Evolutionary conservation across 108 stramenopile genomes (phyloP).

Genomic region (Nitzschia palea): DNA sequence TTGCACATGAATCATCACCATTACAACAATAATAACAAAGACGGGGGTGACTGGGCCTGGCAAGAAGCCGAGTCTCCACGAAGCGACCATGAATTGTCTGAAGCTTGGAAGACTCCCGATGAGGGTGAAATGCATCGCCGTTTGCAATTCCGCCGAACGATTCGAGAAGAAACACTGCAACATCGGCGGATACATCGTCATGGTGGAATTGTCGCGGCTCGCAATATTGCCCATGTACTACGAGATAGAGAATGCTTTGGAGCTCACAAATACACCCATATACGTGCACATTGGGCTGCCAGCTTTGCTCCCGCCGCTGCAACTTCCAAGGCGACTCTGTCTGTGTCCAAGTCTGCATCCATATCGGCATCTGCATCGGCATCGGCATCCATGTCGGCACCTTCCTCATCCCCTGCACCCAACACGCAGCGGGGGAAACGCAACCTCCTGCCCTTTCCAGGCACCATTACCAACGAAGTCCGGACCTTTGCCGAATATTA

Average conservation of each 20-base stretch:
- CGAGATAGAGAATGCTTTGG: constrained; percentile 28
- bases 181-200: constrained; percentile 34
- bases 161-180: constrained; percentile 33
- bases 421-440: too few relatives aligned
- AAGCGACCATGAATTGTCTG: too few relatives aligned
- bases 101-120: constrained; percentile 29
- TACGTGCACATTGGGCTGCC: too few relatives aligned
- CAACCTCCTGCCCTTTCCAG: background rate
- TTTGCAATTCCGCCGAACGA: constrained; percentile 18
- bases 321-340: background rate
- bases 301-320: background rate
- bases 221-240: constrained; percentile 20
- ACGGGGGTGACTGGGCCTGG: background rate
- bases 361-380: background rate
- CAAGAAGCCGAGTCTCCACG: background rate
- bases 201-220: constrained; percentile 1
- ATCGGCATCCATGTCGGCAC: background rate
- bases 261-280: too few relatives aligned
- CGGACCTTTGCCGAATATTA: constrained; percentile 61
- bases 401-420: too few relatives aligned
- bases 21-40: background rate
- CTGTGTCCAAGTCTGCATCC: background rate
- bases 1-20: background rate
- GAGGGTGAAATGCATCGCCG: constrained; percentile 19
- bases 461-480: constrained; percentile 36